Evolutionary conservation across 331 rosid genomes (phyloP).

Genomic region (Malus hybrid): DNA sequence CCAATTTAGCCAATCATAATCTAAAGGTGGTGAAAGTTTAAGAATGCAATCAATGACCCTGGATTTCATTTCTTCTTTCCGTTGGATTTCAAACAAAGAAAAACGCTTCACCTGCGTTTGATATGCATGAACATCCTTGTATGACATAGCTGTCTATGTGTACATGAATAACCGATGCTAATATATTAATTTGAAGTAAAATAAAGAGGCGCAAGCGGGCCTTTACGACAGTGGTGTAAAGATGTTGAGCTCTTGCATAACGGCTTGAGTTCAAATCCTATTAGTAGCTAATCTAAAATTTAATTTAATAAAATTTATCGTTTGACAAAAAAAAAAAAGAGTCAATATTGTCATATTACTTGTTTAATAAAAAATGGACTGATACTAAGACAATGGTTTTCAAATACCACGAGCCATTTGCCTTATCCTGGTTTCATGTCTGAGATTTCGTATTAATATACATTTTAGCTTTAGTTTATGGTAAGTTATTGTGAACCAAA

Average conservation of each 20-base stretch:
- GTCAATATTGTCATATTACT: not conserved
- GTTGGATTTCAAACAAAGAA: not conserved
- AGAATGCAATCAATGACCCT: not conserved
- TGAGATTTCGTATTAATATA: not conserved
- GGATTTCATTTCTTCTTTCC: not conserved
- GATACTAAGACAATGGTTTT: not conserved
- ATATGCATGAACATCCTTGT: not conserved
- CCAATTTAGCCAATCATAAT: not conserved
- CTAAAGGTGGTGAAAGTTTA: not conserved
- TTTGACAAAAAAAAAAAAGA: not conserved
- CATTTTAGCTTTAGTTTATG: not conserved
- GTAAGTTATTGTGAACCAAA: not conserved
- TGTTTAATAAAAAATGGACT: not conserved
- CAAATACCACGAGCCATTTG: not conserved
- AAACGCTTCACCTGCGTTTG: not conserved
- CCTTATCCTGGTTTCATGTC: not conserved
- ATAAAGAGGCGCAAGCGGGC: not conserved
- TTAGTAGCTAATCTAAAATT: too few species aligned
- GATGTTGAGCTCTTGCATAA: not conserved
- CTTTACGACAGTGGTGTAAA: too few species aligned
- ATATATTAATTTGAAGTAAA: not conserved
- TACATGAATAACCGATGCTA: not conserved
- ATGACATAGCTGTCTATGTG: not conserved
- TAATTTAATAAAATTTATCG: too few species aligned
- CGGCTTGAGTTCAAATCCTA: fast-evolving